Base-by-base conservation (phyloP, 768 basidiomycete genomes). In the Suillus occidentalis region DNA sequence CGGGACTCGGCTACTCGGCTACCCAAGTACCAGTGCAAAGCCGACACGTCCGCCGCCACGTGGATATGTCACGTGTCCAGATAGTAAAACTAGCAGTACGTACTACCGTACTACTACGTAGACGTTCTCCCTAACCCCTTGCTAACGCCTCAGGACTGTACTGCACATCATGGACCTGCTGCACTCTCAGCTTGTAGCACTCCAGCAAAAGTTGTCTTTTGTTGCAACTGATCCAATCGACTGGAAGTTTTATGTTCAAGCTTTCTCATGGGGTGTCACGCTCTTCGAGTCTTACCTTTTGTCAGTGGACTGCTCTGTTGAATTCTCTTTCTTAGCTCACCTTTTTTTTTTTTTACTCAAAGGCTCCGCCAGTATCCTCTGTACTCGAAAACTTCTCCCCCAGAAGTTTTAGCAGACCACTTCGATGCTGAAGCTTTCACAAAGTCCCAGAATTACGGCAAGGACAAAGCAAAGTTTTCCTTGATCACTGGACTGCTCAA, bases 401-500 rank as follows among this genome's bases (percentile, higher is more conserved):
- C 94, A 1, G 72, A 84, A 3, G 87, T 85, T 4, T 84, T 97
- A 4, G 87, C 85, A 4, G 76, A 76, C 2, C 89, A 94, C 73
- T 89, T 96, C 70, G 82, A 84, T 18, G 73, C 78, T 12, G 85
- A 89, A 3, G 88, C 87, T 16, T 97, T 96, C 76, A 82, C 87
- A 66, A 97, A 97, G 71, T 95, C 94, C 0, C 97, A 99, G 75
- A 79, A 83, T 49, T 99, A 99, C 78, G 94, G 95, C 22, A 87
- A 84, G 60, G 92, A 95, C 84, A 97, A 97, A 78, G 92, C 95
- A 13, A 85, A 85, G 71, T 96, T 91, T 75, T 86, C 89, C 3
- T 77, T 97, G 47, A 72, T 92, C 69, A 87, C 90, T 0, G 87
- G 89, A 1, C 68, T 95, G 61, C 90, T 87, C 76, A 89, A 89